A percentile compares a stretch with the other conserved stretches of the same genome.
These are phyloP conservation scores for Polyporus tsugae DNA, from an alignment of 1,284 basidiomycete genomes.

Conservation along the genomic window DNA sequence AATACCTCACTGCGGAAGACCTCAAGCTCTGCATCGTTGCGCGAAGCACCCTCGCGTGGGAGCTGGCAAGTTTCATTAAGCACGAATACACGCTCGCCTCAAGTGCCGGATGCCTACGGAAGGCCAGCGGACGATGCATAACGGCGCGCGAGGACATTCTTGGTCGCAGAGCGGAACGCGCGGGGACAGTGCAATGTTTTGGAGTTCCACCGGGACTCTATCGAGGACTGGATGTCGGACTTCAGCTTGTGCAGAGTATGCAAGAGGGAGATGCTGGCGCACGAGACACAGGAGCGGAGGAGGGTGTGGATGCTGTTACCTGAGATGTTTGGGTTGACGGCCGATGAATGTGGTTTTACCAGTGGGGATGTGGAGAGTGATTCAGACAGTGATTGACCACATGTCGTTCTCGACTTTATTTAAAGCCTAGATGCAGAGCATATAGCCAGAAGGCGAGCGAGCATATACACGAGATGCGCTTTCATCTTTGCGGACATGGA, in stretches of 20 bases:
- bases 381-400: no score
- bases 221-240: not conserved
- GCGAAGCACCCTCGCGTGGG: not conserved
- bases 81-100: not conserved
- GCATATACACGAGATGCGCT: no score
- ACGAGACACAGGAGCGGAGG: not conserved
- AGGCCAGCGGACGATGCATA: not conserved
- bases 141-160: not conserved
- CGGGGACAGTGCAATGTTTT: not conserved
- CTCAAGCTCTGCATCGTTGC: not conserved
- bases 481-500: no score
- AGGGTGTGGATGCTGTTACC: not conserved
- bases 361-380: no score
- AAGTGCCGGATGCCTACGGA: not conserved
- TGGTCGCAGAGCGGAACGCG: no score
- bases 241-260: not conserved
- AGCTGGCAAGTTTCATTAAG: not conserved
- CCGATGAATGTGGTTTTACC: not conserved
- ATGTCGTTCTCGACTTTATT: no score
- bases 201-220: not conserved
- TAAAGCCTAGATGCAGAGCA: no score
- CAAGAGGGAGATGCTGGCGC: not conserved
- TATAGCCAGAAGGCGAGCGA: no score
- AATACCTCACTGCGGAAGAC: not conserved
- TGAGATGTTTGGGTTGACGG: not conserved